Evolutionary conservation across 2,329 filamentous ascomycete species (phyloP).

Genomic region (Boeremia lycopersici): DNA sequence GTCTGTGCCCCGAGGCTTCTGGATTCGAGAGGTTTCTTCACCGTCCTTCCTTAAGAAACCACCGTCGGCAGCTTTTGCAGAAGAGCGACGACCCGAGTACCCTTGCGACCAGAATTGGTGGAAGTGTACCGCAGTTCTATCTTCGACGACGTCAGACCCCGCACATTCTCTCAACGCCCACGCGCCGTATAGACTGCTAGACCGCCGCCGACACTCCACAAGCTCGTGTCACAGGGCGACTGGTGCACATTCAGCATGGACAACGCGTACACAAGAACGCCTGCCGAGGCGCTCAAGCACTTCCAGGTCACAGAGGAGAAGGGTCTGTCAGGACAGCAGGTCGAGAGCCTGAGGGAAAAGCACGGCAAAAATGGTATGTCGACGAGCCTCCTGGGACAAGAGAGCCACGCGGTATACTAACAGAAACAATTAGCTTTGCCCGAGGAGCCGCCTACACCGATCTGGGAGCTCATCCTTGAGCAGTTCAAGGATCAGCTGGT

Average conservation of each 20-base stretch:
- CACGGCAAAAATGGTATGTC: constrained; percentile 61
- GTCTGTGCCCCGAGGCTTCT: constrained; percentile 7
- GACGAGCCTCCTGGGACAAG: neutral
- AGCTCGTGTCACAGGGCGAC: neutral
- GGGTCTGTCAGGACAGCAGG: constrained; percentile 59
- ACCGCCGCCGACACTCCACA: neutral
- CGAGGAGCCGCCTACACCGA: constrained; percentile 92
- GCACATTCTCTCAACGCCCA: constrained; percentile 9
- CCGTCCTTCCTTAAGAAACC: constrained; percentile 1
- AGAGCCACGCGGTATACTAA: neutral
- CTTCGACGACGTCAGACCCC: constrained; percentile 13
- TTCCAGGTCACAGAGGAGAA: constrained; percentile 58
- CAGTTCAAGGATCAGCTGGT: constrained; percentile 99
- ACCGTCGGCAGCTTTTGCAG: constrained; percentile 4
- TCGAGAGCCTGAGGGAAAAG: constrained; percentile 52
- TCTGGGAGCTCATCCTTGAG: constrained; percentile 96
- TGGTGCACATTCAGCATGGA: constrained; percentile 52
- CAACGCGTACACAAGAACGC: constrained; percentile 57
- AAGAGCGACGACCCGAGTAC: constrained; percentile 14
- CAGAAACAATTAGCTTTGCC: constrained; percentile 62
- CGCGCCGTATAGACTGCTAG: constrained; percentile 1
- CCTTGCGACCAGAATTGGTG: constrained; percentile 8
- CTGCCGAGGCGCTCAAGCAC: constrained; percentile 57
- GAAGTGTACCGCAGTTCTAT: constrained; percentile 2
- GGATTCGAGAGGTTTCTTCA: constrained; percentile 9